These are phyloP conservation scores for Backusella luteola DNA, from an alignment of 192 early-diverging fungal genomes.

Conservation along the genomic window DNA sequence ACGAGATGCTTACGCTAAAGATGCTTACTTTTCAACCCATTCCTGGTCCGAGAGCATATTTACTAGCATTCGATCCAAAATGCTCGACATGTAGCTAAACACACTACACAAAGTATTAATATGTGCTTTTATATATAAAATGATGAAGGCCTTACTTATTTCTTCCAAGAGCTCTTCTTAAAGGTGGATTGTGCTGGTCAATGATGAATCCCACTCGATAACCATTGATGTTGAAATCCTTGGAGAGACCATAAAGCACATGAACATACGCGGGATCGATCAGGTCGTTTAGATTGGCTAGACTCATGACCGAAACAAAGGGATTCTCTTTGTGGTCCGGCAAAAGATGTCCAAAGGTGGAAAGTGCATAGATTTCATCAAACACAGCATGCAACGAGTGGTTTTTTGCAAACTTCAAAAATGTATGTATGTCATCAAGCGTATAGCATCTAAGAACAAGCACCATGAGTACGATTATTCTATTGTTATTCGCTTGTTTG, in stretches of 20 bases:
- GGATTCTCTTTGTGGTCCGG: conserved; percentile 25
- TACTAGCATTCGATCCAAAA: conserved; percentile 56
- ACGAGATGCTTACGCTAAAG: too few relatives aligned
- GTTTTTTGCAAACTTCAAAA: conserved; percentile 61
- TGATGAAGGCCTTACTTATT: conserved; percentile 37
- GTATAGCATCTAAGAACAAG: conserved; percentile 48
- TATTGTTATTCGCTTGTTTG: too few relatives aligned
- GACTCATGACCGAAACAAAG: conserved; percentile 65
- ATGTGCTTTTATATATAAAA: background rate
- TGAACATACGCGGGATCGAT: conserved; percentile 65
- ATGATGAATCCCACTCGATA: conserved; percentile 65
- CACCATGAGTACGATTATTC: too few relatives aligned
- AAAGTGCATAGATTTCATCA: conserved; percentile 84
- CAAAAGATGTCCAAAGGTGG: conserved; percentile 47
- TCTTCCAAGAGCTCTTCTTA: conserved; percentile 35
- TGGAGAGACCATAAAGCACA: conserved; percentile 78
- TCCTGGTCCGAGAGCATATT: conserved; percentile 53
- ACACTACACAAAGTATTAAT: conserved; percentile 27
- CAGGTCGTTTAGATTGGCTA: conserved; percentile 47
- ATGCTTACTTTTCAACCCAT: conserved; percentile 50
- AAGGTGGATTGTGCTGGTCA: conserved; percentile 58
- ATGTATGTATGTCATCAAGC: conserved; percentile 46
- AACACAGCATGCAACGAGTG: conserved; percentile 65
- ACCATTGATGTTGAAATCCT: conserved; percentile 83
- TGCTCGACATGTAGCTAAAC: conserved; percentile 64